Evolutionary conservation across 345 rosid genomes (phyloP).

Genomic region (Eucalyptus polyanthemos): DNA sequence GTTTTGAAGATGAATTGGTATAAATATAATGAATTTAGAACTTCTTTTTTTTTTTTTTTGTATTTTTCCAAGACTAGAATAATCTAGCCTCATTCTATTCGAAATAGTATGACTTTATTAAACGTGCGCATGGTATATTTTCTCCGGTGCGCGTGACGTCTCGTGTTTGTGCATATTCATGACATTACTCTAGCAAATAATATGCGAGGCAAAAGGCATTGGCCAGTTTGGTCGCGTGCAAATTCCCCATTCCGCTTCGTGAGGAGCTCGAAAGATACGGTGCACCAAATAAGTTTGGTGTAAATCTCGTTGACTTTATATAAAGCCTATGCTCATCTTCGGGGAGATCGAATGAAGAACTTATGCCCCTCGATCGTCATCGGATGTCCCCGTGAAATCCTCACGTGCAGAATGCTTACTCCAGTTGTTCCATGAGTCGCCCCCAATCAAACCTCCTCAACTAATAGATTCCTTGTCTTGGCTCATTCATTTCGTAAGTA

Average conservation of each 20-base stretch:
- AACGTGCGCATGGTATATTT: background rate
- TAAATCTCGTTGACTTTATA: background rate
- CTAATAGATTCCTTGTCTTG: fast-evolving
- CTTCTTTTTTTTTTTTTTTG: too few species aligned
- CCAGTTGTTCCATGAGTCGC: background rate
- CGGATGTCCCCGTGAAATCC: background rate
- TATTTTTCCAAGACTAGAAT: background rate
- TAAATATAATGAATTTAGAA: too few species aligned
- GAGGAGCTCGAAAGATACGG: background rate
- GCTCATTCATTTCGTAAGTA: background rate
- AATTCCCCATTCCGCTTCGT: background rate
- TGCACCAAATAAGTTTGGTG: background rate
- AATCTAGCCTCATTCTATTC: background rate
- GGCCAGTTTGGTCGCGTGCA: background rate
- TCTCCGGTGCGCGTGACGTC: background rate
- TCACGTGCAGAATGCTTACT: background rate
- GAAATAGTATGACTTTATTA: background rate
- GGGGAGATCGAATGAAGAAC: background rate
- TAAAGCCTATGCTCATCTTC: background rate
- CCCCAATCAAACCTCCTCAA: background rate
- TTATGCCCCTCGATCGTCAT: background rate
- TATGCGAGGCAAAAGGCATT: background rate
- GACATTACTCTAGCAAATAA: too few species aligned
- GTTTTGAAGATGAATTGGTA: too few species aligned
- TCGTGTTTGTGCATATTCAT: background rate